A percentile compares a stretch with the other conserved stretches of the same genome.
Conservation (phyloP, 2,329 filamentous ascomycete genomes). For the Cucurbitaria berberidis region DNA sequence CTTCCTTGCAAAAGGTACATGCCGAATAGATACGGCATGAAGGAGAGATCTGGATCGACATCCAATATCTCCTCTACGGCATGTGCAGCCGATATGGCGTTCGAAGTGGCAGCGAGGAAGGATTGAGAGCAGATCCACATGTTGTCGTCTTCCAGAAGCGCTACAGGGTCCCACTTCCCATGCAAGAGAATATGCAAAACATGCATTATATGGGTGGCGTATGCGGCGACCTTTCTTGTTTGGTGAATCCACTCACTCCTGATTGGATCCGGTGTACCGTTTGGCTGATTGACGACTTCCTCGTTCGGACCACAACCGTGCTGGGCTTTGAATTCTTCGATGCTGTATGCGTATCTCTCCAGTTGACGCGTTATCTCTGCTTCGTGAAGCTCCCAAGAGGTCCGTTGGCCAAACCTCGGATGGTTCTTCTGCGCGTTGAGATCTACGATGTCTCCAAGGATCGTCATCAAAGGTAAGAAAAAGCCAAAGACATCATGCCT, state of each 20-base stretch:
- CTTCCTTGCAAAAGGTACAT: conserved; percentile 91
- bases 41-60: conserved; percentile 87
- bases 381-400: conserved; percentile 78
- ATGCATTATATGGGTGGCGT: conserved; percentile 93
- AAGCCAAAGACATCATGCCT: conserved; percentile 85
- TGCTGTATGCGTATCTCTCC: conserved; percentile 79
- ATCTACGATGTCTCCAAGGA: conserved; percentile 89
- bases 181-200: conserved; percentile 87
- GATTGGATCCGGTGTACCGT: conserved; percentile 46
- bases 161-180: conserved; percentile 93
- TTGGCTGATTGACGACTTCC: conserved; percentile 41
- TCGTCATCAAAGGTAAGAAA: conserved; percentile 91
- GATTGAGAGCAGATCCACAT: conserved; percentile 90
- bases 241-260: conserved; percentile 78
- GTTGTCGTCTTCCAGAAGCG: conserved; percentile 86
- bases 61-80: conserved; percentile 86
- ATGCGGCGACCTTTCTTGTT: conserved; percentile 84
- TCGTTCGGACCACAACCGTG: conserved; percentile 46
- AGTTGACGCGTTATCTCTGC: conserved; percentile 81
- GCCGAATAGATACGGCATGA: conserved; percentile 97
- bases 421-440: conserved; percentile 88
- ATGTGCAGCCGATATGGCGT: conserved; percentile 87
- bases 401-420: conserved; percentile 77
- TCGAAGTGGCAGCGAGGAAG: conserved; percentile 84
- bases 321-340: conserved; percentile 69